A percentile compares a stretch with the other conserved stretches of the same genome.
These are phyloP conservation scores for Sclerotinia minor DNA, from an alignment of 2,329 filamentous ascomycete genomes.

Conservation along the genomic window DNA sequence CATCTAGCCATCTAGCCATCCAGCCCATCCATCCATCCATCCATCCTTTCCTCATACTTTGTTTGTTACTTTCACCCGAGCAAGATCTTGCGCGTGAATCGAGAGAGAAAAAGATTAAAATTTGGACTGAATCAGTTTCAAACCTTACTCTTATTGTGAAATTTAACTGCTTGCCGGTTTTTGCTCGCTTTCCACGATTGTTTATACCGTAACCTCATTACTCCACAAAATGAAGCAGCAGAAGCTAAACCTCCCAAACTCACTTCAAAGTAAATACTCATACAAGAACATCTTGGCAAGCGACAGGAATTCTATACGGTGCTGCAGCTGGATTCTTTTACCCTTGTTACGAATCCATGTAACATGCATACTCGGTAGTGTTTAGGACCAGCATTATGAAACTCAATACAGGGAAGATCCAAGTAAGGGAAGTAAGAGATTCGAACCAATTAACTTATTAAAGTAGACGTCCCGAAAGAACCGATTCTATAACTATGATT, in stretches of 20 bases:
- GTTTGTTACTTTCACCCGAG: constrained; percentile 11
- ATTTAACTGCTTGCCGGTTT: background rate
- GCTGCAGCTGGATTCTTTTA: background rate
- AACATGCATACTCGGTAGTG: constrained; percentile 11
- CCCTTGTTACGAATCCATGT: constrained; percentile 10
- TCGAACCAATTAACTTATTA: constrained; percentile 11
- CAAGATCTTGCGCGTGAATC: constrained; percentile 3
- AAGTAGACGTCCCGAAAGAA: constrained; percentile 18
- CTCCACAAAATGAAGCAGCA: background rate
- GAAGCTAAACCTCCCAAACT: constrained; percentile 1
- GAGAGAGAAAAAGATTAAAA: background rate
- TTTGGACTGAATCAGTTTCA: constrained; percentile 14
- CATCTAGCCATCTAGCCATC: background rate
- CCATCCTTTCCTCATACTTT: background rate
- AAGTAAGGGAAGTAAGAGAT: constrained; percentile 9
- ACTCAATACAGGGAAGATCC: constrained; percentile 18
- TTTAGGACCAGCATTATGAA: constrained; percentile 24
- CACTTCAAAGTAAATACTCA: background rate
- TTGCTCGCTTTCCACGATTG: background rate
- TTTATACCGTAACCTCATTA: background rate
- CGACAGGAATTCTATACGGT: too few relatives aligned
- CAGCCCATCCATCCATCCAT: background rate
- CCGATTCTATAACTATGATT: background rate
- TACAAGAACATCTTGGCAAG: constrained; percentile 9
- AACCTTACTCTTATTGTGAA: background rate